Evolutionary conservation across 176 grass and related monocot species (phyloP).

Genomic region (Carex parvula): DNA sequence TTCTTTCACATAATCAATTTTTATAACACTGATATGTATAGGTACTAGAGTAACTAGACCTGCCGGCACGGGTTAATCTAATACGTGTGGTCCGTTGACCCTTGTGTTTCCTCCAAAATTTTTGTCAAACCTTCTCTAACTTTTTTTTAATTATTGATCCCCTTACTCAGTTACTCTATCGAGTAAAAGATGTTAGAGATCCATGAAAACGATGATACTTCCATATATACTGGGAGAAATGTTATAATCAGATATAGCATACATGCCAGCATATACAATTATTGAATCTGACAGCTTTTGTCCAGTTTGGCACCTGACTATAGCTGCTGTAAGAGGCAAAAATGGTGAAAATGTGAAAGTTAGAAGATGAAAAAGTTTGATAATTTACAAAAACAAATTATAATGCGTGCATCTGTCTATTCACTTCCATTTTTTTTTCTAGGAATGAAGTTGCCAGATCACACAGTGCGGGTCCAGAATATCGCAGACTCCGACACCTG

Average conservation of each 20-base stretch:
- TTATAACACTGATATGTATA: not conserved
- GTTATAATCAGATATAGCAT: not conserved
- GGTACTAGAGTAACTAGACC: not conserved
- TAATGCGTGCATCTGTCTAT: not conserved
- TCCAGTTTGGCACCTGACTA: not conserved
- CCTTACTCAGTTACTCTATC: too few species aligned
- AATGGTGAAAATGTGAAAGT: not conserved
- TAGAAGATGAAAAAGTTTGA: not conserved
- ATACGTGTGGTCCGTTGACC: not conserved
- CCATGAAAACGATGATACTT: not conserved
- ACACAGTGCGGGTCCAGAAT: conserved; percentile 28
- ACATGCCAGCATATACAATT: not conserved
- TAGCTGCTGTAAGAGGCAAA: not conserved
- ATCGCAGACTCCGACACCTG: conserved; percentile 37
- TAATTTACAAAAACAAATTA: not conserved
- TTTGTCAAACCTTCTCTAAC: too few species aligned
- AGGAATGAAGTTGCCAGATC: conserved; percentile 70
- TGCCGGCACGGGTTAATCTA: not conserved
- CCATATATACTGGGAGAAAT: not conserved
- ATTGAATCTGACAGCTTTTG: not conserved
- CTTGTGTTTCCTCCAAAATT: not conserved
- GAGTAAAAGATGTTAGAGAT: not conserved
- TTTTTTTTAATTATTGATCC: not conserved
- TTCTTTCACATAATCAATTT: not conserved
- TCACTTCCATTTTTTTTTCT: not conserved